Evolutionary conservation across 2,329 filamentous ascomycete species (phyloP).

Genomic region (Niveomyces coronatus): DNA sequence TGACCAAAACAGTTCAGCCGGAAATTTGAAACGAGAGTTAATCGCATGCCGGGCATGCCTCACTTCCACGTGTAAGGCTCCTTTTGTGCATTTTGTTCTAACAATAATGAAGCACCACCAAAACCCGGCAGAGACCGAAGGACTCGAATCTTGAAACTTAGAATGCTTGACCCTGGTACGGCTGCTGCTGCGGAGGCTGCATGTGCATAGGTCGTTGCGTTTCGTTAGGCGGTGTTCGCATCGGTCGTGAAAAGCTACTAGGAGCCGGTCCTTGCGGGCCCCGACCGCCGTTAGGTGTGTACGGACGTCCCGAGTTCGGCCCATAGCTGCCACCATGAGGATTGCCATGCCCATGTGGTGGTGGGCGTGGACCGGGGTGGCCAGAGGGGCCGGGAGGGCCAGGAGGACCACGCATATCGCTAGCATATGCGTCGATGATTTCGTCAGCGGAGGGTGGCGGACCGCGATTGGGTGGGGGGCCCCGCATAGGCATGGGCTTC

Average conservation of each 20-base stretch:
- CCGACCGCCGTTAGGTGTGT: slow-evolving; percentile 6
- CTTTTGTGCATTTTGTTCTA: too few species aligned
- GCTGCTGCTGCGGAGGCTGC: slow-evolving; percentile 10
- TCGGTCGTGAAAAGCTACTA: slow-evolving; percentile 23
- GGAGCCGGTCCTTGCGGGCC: slow-evolving; percentile 13
- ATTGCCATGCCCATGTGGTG: slow-evolving; percentile 17
- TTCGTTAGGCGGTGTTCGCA: slow-evolving; percentile 14
- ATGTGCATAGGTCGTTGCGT: slow-evolving; percentile 8
- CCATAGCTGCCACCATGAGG: slow-evolving; percentile 72
- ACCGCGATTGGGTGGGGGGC: slow-evolving; percentile 6
- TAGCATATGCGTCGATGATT: slow-evolving; percentile 13
- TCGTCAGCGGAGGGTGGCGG: slow-evolving; percentile 9
- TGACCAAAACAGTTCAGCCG: too few species aligned
- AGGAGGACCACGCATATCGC: slow-evolving; percentile 13
- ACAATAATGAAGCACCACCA: too few species aligned
- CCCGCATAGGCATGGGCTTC: slow-evolving; percentile 10
- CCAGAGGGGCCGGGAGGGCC: slow-evolving; percentile 14
- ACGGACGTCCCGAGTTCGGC: slow-evolving; percentile 27
- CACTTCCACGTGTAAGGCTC: too few species aligned
- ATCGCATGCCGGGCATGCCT: too few species aligned
- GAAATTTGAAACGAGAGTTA: too few species aligned
- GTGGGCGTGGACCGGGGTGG: slow-evolving; percentile 8
- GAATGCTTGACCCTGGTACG: slow-evolving; percentile 28
- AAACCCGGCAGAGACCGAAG: too few species aligned
- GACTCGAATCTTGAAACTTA: too few species aligned